phyloP scores from a whole-genome alignment of 139 green algal species.

The Haematococcus lacustris region DNA sequence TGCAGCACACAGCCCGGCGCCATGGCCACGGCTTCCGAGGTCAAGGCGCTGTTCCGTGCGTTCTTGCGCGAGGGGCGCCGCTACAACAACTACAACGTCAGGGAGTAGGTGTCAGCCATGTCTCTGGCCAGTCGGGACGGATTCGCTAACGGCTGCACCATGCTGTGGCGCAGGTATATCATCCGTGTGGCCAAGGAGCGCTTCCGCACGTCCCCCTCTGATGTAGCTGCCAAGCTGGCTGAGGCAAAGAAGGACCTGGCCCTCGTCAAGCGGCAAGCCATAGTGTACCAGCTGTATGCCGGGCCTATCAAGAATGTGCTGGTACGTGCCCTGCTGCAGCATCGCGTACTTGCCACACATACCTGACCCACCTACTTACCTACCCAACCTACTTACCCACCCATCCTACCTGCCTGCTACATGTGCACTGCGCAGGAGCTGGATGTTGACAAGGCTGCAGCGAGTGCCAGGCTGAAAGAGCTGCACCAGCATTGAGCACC shows the following conservation, averaged over 20 bases:
- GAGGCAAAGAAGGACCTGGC: conserved; percentile 45
- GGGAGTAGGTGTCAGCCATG: conserved; percentile 38
- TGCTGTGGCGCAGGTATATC: conserved; percentile 50
- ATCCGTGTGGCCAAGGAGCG: conserved; percentile 39
- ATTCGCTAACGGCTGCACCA: neutral
- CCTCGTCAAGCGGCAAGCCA: conserved; percentile 50
- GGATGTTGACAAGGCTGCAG: too few species aligned
- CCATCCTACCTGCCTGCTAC: too few species aligned
- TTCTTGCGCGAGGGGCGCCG: conserved; percentile 36
- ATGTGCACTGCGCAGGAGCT: too few species aligned
- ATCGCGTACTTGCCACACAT: too few species aligned
- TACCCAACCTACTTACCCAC: too few species aligned
- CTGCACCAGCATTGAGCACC: too few species aligned
- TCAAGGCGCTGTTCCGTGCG: conserved; percentile 18
- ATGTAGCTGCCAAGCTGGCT: conserved; percentile 19
- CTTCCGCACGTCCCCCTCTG: conserved; percentile 24
- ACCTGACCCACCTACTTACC: too few species aligned
- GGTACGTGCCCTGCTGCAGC: conserved; percentile 33
- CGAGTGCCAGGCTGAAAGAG: too few species aligned
- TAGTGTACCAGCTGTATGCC: conserved; percentile 63
- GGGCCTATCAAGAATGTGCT: conserved; percentile 59
- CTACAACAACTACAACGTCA: conserved; percentile 71
- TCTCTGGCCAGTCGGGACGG: neutral
- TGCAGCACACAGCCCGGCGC: too few species aligned
- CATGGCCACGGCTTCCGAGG: conserved; percentile 21